These are phyloP conservation scores for Globisporangium canariense DNA, from an alignment of 352 stramenopile species.

Conservation along the genomic window DNA sequence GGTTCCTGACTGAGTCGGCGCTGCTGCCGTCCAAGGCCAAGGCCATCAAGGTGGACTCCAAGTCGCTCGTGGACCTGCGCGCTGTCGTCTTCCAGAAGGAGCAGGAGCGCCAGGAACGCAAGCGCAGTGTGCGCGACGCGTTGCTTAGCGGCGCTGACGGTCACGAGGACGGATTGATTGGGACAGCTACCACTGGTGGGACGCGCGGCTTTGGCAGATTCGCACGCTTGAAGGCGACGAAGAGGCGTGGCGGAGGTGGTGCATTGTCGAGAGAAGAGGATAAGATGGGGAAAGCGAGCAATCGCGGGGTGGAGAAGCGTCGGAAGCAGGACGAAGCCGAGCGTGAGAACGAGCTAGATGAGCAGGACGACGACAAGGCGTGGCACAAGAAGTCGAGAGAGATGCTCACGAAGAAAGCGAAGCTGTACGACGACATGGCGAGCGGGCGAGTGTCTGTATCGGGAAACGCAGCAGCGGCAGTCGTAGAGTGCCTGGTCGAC, in stretches of 20 bases:
- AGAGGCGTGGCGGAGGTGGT: slow-evolving; percentile 15
- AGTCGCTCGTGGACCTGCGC: slow-evolving; percentile 82
- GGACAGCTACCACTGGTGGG: neutral
- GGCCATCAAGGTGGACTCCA: slow-evolving; percentile 81
- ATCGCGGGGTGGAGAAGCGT: slow-evolving; percentile 59
- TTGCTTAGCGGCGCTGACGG: slow-evolving; percentile 6
- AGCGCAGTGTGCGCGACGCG: slow-evolving; percentile 34
- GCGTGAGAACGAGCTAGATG: slow-evolving; percentile 35
- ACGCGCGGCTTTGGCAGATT: slow-evolving; percentile 35
- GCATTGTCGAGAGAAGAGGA: slow-evolving; percentile 19
- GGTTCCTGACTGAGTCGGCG: slow-evolving; percentile 90
- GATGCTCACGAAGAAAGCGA: slow-evolving; percentile 68
- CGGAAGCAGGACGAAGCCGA: slow-evolving; percentile 46
- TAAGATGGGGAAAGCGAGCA: slow-evolving; percentile 24
- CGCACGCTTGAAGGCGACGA: slow-evolving; percentile 38
- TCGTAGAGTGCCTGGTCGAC: slow-evolving; percentile 62
- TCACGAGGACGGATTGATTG: slow-evolving; percentile 17
- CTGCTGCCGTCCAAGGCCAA: slow-evolving; percentile 90
- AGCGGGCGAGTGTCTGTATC: slow-evolving; percentile 16
- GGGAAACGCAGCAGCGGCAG: neutral
- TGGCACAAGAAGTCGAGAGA: slow-evolving; percentile 51
- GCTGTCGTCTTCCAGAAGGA: slow-evolving; percentile 83
- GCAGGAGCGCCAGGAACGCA: slow-evolving; percentile 61
- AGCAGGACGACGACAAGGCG: slow-evolving; percentile 57
- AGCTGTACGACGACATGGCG: slow-evolving; percentile 74